phyloP scores from a whole-genome alignment of 2,329 filamentous ascomycete species.

The Periconia macrospinosa region DNA sequence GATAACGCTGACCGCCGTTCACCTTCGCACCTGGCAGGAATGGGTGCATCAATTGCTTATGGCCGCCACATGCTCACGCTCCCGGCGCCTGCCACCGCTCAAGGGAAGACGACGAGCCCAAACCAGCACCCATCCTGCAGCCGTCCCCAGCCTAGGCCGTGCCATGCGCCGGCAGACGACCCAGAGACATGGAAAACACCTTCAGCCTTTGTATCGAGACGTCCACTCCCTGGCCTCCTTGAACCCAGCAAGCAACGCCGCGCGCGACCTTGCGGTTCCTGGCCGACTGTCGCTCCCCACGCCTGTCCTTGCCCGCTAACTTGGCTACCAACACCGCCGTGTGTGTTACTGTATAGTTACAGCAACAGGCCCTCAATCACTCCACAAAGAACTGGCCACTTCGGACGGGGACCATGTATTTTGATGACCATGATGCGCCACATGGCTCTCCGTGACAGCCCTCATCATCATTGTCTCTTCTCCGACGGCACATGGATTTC shows the following conservation, averaged over 20 bases:
- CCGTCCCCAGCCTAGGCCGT: neutral
- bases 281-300: slow-evolving; percentile 33
- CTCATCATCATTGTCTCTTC: neutral
- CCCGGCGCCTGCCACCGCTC: too few species aligned
- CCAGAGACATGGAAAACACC: slow-evolving; percentile 21
- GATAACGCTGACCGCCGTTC: too few species aligned
- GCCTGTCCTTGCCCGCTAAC: slow-evolving; percentile 3
- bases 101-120: neutral
- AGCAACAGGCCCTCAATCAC: too few species aligned
- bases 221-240: slow-evolving; percentile 24
- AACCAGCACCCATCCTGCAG: neutral
- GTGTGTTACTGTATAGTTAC: neutral
- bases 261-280: slow-evolving; percentile 34
- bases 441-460: too few species aligned
- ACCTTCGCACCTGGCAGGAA: neutral
- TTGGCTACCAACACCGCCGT: neutral
- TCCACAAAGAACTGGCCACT: too few species aligned
- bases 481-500: slow-evolving; percentile 5
- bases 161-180: slow-evolving; percentile 25
- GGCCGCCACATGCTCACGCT: neutral
- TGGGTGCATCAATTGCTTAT: slow-evolving; percentile 10
- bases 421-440: too few species aligned
- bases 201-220: slow-evolving; percentile 32
- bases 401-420: too few species aligned
- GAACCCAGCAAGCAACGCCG: slow-evolving; percentile 14